Conservation (phyloP, 306 rosid species). For the Gleditsia sinensis region DNA sequence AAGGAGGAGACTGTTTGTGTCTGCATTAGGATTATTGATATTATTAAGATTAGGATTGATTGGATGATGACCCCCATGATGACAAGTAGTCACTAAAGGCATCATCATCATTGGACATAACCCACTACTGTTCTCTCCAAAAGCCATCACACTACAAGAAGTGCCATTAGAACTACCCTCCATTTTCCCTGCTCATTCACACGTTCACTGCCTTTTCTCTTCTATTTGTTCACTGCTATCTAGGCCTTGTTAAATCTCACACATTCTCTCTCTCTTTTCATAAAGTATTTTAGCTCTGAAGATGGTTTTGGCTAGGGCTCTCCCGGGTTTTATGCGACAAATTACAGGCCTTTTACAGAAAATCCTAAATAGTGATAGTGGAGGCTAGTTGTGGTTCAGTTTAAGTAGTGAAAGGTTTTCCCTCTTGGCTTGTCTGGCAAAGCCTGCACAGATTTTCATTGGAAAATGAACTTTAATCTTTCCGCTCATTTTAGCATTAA, state of each 20-base stretch:
- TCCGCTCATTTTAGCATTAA: not conserved
- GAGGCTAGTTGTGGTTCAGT: slow-evolving; percentile 25
- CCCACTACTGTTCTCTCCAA: slow-evolving; percentile 58
- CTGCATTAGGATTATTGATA: slow-evolving; percentile 23
- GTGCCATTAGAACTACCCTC: slow-evolving; percentile 54
- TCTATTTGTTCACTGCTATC: too few relatives aligned
- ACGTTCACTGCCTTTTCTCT: too few relatives aligned
- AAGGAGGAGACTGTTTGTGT: slow-evolving; percentile 37
- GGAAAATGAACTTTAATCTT: slow-evolving; percentile 21
- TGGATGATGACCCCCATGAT: slow-evolving; percentile 37
- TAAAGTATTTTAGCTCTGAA: slow-evolving; percentile 12
- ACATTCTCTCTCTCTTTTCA: slow-evolving; percentile 2
- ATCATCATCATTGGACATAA: slow-evolving; percentile 65
- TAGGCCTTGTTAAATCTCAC: not conserved
- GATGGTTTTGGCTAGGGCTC: slow-evolving; percentile 25
- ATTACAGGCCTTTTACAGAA: slow-evolving; percentile 56
- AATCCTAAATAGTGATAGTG: slow-evolving; percentile 47
- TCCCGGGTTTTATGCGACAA: slow-evolving; percentile 74
- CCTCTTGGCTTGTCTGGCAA: slow-evolving; percentile 33
- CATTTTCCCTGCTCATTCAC: too few relatives aligned
- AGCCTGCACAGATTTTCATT: slow-evolving; percentile 34
- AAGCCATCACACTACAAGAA: slow-evolving; percentile 50
- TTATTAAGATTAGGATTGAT: slow-evolving; percentile 27
- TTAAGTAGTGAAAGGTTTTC: slow-evolving; percentile 15
- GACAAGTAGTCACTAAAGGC: slow-evolving; percentile 59